phyloP scores from a whole-genome alignment of 352 stramenopile genomes.

The Phytophthora multivora region DNA sequence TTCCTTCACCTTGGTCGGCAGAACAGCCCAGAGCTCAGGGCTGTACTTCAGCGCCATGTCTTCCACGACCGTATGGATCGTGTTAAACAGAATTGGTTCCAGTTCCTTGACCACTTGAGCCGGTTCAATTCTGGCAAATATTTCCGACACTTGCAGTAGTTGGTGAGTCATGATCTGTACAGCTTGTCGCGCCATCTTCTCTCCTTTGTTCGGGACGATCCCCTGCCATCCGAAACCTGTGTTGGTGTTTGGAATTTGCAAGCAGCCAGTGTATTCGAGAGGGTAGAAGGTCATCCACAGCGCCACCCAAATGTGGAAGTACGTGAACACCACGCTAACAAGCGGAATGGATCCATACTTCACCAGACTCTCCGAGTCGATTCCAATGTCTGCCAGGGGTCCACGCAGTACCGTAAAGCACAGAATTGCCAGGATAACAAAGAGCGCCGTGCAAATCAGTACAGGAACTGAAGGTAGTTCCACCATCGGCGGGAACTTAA shows the following conservation, averaged over 20 bases:
- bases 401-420: constrained; percentile 81
- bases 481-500: constrained; percentile 86
- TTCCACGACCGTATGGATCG: constrained; percentile 88
- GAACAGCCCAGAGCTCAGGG: constrained; percentile 77
- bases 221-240: constrained; percentile 97
- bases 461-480: constrained; percentile 73
- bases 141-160: constrained; percentile 92
- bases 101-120: constrained; percentile 91
- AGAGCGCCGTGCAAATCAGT: constrained; percentile 48
- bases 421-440: constrained; percentile 59
- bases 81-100: constrained; percentile 91
- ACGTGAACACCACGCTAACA: constrained; percentile 92
- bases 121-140: constrained; percentile 93
- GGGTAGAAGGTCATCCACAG: constrained; percentile 99
- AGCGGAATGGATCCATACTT: constrained; percentile 86
- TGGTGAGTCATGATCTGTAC: constrained; percentile 95
- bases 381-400: constrained; percentile 52
- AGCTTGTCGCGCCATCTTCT: constrained; percentile 96
- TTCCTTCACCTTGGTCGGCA: constrained; percentile 83
- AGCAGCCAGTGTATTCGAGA: constrained; percentile 91
- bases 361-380: constrained; percentile 68
- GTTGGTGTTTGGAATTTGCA: constrained; percentile 88
- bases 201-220: constrained; percentile 96
- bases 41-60: constrained; percentile 92
- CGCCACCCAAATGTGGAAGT: constrained; percentile 95